These are phyloP conservation scores for Letharia columbiana DNA, from an alignment of 495 filamentous ascomycete genomes.

Conservation along the genomic window DNA sequence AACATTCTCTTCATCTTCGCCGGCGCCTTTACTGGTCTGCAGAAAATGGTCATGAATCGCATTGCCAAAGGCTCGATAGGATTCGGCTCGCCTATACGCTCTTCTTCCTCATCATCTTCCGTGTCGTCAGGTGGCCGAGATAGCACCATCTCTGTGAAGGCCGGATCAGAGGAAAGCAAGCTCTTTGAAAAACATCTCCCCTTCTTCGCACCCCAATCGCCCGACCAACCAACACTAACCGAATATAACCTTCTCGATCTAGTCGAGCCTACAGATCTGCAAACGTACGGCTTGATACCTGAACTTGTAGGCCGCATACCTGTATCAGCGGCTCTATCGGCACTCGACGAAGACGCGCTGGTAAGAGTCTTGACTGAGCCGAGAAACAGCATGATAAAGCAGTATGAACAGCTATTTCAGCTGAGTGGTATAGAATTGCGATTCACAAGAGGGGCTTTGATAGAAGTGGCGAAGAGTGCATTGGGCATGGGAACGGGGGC, in stretches of 20 bases:
- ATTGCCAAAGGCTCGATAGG: slow-evolving; percentile 84
- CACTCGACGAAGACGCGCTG: slow-evolving; percentile 69
- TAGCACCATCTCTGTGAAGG: slow-evolving; percentile 37
- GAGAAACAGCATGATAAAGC: slow-evolving; percentile 71
- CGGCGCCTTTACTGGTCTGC: slow-evolving; percentile 87
- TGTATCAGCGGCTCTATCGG: slow-evolving; percentile 71
- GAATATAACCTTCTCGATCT: slow-evolving; percentile 76
- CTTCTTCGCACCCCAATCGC: slow-evolving; percentile 45
- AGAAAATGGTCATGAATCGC: slow-evolving; percentile 78
- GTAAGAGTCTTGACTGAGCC: slow-evolving; percentile 87
- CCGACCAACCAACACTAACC: slow-evolving; percentile 31
- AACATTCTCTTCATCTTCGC: slow-evolving; percentile 97
- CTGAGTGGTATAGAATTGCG: slow-evolving; percentile 74
- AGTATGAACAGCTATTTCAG: slow-evolving; percentile 78
- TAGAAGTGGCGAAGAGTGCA: slow-evolving; percentile 68
- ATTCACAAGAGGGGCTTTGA: slow-evolving; percentile 72
- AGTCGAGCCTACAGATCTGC: slow-evolving; percentile 71
- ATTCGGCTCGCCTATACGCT: slow-evolving; percentile 75
- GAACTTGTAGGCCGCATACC: slow-evolving; percentile 90
- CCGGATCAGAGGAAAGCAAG: slow-evolving; percentile 48
- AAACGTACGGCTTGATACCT: slow-evolving; percentile 88
- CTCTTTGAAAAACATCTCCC: slow-evolving; percentile 61
- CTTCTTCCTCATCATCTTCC: slow-evolving; percentile 24
- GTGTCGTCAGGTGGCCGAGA: slow-evolving; percentile 31
- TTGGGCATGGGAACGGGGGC: slow-evolving; percentile 76